Evolutionary conservation across 2,329 filamentous ascomycete species (phyloP).

Genomic region (Dissoconium aciculare): DNA sequence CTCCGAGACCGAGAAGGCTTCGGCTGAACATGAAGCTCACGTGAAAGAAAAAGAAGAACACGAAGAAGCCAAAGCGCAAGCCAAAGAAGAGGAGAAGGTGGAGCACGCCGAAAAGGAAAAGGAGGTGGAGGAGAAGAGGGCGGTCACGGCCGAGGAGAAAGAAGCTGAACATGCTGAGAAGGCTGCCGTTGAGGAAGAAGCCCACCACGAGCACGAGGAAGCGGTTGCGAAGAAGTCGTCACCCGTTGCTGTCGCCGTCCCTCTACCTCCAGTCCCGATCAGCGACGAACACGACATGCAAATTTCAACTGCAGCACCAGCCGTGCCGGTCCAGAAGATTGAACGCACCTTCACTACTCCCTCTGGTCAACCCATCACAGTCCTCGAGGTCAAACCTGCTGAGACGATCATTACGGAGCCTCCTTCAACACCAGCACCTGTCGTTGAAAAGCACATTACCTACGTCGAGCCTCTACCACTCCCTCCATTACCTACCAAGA

Average conservation of each 20-base stretch:
- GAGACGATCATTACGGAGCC: not conserved
- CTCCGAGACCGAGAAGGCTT: too few species aligned
- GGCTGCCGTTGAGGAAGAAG: not conserved
- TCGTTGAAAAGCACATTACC: not conserved
- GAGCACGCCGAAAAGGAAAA: not conserved
- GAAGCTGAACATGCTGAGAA: not conserved
- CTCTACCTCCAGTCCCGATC: not conserved
- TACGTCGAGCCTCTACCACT: not conserved
- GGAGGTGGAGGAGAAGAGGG: not conserved
- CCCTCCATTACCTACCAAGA: not conserved
- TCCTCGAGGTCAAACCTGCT: not conserved
- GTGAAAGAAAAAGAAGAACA: constrained; percentile 1
- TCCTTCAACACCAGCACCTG: not conserved
- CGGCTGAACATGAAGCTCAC: too few species aligned
- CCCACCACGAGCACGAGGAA: too few species aligned
- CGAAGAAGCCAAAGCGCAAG: not conserved
- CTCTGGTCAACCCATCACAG: constrained; percentile 1
- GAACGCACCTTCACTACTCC: constrained; percentile 2
- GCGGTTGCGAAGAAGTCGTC: too few species aligned
- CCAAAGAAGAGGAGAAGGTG: not conserved
- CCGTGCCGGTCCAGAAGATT: too few species aligned
- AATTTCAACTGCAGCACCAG: not conserved
- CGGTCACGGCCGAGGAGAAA: not conserved
- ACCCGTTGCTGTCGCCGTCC: not conserved
- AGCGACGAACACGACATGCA: not conserved